Evolutionary conservation across 2,329 filamentous ascomycete genomes (phyloP).

Genomic region (Fusarium sp.): DNA sequence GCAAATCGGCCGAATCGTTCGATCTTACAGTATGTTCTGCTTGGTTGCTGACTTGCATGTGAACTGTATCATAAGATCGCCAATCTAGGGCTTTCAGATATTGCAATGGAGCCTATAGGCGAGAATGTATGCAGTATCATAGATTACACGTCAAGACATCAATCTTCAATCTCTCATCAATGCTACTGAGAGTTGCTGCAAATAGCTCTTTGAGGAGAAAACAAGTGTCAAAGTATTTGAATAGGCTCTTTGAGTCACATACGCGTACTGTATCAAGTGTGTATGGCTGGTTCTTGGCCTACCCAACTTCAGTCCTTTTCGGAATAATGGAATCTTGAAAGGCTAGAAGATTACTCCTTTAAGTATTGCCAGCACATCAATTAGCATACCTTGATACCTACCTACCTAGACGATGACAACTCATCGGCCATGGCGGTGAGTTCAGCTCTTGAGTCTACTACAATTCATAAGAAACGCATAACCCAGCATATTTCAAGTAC

Average conservation of each 20-base stretch:
- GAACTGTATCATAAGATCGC: constrained; percentile 6
- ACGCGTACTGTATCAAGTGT: not conserved
- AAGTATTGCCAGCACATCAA: constrained; percentile 31
- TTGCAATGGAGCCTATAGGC: not conserved
- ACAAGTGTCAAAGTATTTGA: no score
- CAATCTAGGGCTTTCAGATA: not conserved
- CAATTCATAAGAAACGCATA: not conserved
- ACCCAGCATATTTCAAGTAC: not conserved
- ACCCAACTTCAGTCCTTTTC: not conserved
- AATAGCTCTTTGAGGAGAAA: not conserved
- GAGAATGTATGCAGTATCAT: not conserved
- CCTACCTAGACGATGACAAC: constrained; percentile 24
- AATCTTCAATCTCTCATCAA: not conserved
- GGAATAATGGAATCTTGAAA: not conserved
- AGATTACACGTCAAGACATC: not conserved
- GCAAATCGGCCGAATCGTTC: not conserved
- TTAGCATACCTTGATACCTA: not conserved
- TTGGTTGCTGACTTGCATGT: constrained; percentile 16
- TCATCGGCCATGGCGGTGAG: constrained; percentile 34
- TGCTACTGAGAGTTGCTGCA: not conserved
- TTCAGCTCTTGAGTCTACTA: not conserved
- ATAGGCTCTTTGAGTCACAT: not conserved
- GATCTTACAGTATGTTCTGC: constrained; percentile 3
- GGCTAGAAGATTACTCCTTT: not conserved
- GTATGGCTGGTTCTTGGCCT: constrained; percentile 5